Evolutionary conservation across 257 asterid species (phyloP).

Genomic region (Phtheirospermum japonicum): DNA sequence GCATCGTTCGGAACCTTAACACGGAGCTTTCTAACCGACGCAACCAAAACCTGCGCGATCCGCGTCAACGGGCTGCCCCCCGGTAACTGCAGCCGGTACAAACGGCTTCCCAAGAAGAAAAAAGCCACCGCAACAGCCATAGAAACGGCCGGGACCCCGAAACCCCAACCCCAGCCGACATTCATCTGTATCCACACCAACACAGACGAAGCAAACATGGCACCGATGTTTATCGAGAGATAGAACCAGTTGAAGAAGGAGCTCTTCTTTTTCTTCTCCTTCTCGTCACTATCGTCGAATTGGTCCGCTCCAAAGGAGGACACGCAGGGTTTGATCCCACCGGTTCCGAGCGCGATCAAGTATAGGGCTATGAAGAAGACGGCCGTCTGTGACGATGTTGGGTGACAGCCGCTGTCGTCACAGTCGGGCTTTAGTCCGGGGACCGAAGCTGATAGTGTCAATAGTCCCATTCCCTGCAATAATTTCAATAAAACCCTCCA

Average conservation of each 20-base stretch:
- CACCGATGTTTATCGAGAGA: constrained; percentile 50
- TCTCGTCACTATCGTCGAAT: constrained; percentile 49
- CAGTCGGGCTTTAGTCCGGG: constrained; percentile 45
- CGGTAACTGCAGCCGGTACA: constrained; percentile 46
- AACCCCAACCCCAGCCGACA: constrained; percentile 63
- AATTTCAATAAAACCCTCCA: no score
- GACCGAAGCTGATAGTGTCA: constrained; percentile 51
- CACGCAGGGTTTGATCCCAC: constrained; percentile 60
- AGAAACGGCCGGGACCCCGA: constrained; percentile 51
- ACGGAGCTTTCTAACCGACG: constrained; percentile 34
- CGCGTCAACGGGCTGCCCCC: constrained; percentile 59
- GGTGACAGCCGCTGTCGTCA: constrained; percentile 30
- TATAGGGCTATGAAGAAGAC: constrained; percentile 40
- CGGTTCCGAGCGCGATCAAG: constrained; percentile 57
- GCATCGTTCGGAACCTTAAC: no score
- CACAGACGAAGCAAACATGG: constrained; percentile 49
- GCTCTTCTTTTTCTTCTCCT: constrained; percentile 44
- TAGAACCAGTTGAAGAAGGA: constrained; percentile 57
- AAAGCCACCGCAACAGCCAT: constrained; percentile 49
- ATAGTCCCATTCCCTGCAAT: constrained; percentile 49
- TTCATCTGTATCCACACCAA: constrained; percentile 52
- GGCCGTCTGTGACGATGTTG: constrained; percentile 41
- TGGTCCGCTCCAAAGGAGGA: constrained; percentile 68
- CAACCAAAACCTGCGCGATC: constrained; percentile 46
- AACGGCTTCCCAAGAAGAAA: constrained; percentile 43